Evolutionary conservation across 1,284 basidiomycete species (phyloP), one percentile per base, ranked within the genome.

Genomic region (Ustilago loliicola): DNA sequence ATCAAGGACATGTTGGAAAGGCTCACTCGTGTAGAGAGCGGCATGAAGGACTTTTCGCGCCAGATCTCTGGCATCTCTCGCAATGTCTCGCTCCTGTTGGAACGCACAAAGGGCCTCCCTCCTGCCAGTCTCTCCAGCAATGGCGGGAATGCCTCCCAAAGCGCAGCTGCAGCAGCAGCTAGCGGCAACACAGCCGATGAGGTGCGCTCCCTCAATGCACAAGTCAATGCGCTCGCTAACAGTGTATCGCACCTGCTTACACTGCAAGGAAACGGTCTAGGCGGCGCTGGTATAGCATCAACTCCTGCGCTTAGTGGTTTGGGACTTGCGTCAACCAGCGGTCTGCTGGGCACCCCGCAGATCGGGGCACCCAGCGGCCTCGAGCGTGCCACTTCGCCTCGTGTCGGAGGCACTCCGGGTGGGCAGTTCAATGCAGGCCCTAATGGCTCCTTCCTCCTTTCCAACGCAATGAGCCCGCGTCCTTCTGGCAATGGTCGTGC

Each of bases 1-100:
- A 90, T 94, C 70, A 90, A 91, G 71, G 93, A 94, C 70, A 88
- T 94, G 59, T 86, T 94, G 38, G 92, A 93, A 72, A 91, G 93
- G 36, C 89, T 95, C 50, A 87, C 90, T 38, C 90, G 92, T 57
- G 91, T 90, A 85, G 93, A 95, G 86, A 88, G 89, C 66, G 89
- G 90, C 3, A 90, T 91, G 38, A 89, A 91, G 51, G 91, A 94
- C 80, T 91, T 94, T 55, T 91, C 92, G 80, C 89, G 91, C 8
- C 91, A 93, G 79, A 88, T 94, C 42, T 88, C 88, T 8, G 92
- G 93, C 80, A 88, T 95, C 53, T 90, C 91, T 71, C 90, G 90
- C 81, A 94, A 94, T 87, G 90, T 94, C 61, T 90, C 91, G 82
- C 83, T 93, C 15, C 88, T 94, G 60, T 88, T 94, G 45, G 93